Conservation (phyloP, 2,329 filamentous ascomycete genomes). For the Chaetothyriales sp. region DNA sequence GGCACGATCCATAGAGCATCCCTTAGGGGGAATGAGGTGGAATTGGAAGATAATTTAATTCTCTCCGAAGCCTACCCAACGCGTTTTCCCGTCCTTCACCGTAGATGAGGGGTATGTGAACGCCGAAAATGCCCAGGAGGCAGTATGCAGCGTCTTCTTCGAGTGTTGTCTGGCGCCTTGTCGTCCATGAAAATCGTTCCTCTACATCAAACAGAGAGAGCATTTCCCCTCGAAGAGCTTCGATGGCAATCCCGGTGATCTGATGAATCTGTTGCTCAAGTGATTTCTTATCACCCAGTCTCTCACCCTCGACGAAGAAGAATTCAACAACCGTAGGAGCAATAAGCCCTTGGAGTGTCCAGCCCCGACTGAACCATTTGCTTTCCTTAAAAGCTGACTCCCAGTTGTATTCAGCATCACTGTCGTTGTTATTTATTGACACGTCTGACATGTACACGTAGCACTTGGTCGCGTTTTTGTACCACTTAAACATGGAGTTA, state of each 20-base stretch:
- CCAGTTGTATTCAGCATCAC: too few relatives aligned
- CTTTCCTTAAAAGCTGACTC: too few relatives aligned
- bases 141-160: constrained; percentile 33
- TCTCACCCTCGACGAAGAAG: constrained; percentile 5
- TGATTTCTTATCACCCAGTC: constrained; percentile 7
- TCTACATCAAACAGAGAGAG: constrained; percentile 3
- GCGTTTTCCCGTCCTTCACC: constrained; percentile 22
- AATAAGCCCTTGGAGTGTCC: constrained; percentile 5
- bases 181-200: constrained; percentile 28
- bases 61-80: too few relatives aligned
- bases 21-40: too few relatives aligned
- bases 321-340: constrained; percentile 10
- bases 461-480: constrained; percentile 6
- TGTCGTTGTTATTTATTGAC: neutral
- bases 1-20: constrained; percentile 10
- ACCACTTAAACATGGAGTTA: constrained; percentile 19
- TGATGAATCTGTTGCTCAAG: constrained; percentile 5
- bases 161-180: constrained; percentile 22
- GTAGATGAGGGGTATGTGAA: constrained; percentile 33
- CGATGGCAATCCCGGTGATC: constrained; percentile 6
- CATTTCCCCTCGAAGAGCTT: constrained; percentile 2
- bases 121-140: constrained; percentile 31
- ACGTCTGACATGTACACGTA: neutral
- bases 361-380: too few relatives aligned
- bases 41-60: neutral